These are phyloP conservation scores for Eucalyptus grandis DNA, from an alignment of 345 rosid species.

Conservation along the genomic window DNA sequence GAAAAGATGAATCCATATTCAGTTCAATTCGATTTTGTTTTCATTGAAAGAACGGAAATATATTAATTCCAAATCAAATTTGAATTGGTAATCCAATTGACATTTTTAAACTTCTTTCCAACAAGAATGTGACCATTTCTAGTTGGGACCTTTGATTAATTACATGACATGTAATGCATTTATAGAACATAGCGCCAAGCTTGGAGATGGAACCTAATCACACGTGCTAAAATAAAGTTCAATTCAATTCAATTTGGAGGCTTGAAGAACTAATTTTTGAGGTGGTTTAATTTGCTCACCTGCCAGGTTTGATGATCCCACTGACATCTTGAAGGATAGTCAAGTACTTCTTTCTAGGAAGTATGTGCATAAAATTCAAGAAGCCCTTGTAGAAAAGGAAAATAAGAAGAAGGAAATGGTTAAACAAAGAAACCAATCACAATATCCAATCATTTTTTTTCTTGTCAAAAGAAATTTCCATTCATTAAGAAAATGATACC, in stretches of 20 bases:
- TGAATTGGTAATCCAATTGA: neutral
- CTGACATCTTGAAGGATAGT: constrained; percentile 22
- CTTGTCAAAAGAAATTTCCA: too few species aligned
- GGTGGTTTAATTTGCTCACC: neutral
- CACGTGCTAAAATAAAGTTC: neutral
- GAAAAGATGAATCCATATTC: neutral
- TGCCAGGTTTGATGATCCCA: constrained; percentile 56
- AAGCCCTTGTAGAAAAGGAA: neutral
- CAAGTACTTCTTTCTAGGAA: constrained; percentile 17
- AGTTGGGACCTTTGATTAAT: neutral
- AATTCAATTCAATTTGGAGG: neutral
- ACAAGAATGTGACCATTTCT: neutral
- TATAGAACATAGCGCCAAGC: neutral
- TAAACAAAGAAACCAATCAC: neutral
- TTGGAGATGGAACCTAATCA: neutral
- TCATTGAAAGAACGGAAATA: neutral
- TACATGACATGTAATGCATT: neutral
- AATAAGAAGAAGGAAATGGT: neutral
- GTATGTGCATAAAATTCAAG: neutral
- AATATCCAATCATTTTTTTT: neutral
- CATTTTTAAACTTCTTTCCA: neutral
- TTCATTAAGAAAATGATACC: too few species aligned
- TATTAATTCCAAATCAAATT: neutral
- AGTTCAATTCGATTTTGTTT: neutral
- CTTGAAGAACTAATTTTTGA: neutral